Evolutionary conservation across 306 rosid species (phyloP), one percentile per base, ranked within the genome.

Genomic region (Glycine latifolia): DNA sequence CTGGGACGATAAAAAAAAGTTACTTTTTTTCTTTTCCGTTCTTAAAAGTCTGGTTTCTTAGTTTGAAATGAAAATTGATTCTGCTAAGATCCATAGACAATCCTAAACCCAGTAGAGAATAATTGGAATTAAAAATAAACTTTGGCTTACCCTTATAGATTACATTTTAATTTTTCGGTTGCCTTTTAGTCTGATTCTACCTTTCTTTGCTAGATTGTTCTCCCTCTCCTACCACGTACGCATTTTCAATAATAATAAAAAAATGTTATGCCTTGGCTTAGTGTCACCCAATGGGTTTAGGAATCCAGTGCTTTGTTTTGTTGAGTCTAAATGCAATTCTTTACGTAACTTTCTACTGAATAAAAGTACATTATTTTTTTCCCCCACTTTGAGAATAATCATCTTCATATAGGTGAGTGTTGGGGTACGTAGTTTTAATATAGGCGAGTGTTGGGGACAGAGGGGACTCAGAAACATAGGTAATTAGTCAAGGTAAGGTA

Each of bases 291-390:
- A n/a, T 62, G 59, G 83, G 89, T 86, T 85, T 55, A 61, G 78
- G 93, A 82, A 90, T 85, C 93, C 67, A 75, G 85, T 89, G 79
- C 94, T 87, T 84, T 84, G 78, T 86, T 87, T 84, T 84, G 78
- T 86, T 80, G 54, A 82, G 75, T 71, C 63, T 71, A 69, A 59
- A 69, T 89, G 81, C 74, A 85, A 91, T 95, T 79, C 94, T 88
- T 87, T 88, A 37, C 94, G 90, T 89, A 89, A 84, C 91, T 88
- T 85, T 85, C 84, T 84, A 80, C 62, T 35, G 11, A 85, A 53
- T 74, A 77, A 90, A 90, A 86, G 92, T 54, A 74, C 86, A 72
- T 49, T 1, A 53, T 14, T 62, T 46, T 46, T 63, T 41, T 33
- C 11, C 10, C 31, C 3, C 65, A 31, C 48, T 58, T 78, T 44